Conservation (phyloP, 1,284 basidiomycete species). For the Cystobasidium slooffiae region DNA sequence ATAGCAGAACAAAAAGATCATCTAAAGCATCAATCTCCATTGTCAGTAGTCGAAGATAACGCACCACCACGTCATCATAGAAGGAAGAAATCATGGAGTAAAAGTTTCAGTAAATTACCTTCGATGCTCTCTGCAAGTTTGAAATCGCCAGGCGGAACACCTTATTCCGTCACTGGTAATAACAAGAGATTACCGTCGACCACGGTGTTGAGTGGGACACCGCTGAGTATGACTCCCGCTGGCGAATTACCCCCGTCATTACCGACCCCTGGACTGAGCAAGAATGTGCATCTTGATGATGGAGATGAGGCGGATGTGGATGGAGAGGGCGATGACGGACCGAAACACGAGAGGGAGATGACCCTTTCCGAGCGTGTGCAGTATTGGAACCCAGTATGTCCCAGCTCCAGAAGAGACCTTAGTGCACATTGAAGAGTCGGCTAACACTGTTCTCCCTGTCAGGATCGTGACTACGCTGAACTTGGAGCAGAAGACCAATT, state of each 20-base stretch:
- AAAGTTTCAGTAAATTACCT: constrained; percentile 56
- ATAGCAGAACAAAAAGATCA: constrained; percentile 84
- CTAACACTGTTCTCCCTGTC: neutral
- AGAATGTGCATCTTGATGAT: constrained; percentile 52
- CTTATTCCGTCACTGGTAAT: constrained; percentile 7
- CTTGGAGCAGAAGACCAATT: constrained; percentile 10
- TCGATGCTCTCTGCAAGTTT: constrained; percentile 20
- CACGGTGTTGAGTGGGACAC: constrained; percentile 55
- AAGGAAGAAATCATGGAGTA: constrained; percentile 61
- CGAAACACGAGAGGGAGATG: constrained; percentile 56
- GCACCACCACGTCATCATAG: constrained; percentile 13
- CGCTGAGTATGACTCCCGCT: constrained; percentile 52
- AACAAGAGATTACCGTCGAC: constrained; percentile 60
- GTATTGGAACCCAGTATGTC: constrained; percentile 45
- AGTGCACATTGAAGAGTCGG: constrained; percentile 1
- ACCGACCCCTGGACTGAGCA: neutral
- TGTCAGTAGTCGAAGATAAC: constrained; percentile 79
- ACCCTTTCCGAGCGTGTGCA: constrained; percentile 56
- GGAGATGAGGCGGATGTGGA: constrained; percentile 61
- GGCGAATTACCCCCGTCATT: constrained; percentile 1
- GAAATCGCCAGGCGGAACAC: constrained; percentile 28
- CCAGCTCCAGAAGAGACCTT: neutral
- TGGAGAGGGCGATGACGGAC: constrained; percentile 51
- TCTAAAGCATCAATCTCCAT: constrained; percentile 67
- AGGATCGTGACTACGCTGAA: constrained; percentile 41